phyloP scores from a whole-genome alignment of 2,329 filamentous ascomycete genomes.

The Biscogniauxia sp. region DNA sequence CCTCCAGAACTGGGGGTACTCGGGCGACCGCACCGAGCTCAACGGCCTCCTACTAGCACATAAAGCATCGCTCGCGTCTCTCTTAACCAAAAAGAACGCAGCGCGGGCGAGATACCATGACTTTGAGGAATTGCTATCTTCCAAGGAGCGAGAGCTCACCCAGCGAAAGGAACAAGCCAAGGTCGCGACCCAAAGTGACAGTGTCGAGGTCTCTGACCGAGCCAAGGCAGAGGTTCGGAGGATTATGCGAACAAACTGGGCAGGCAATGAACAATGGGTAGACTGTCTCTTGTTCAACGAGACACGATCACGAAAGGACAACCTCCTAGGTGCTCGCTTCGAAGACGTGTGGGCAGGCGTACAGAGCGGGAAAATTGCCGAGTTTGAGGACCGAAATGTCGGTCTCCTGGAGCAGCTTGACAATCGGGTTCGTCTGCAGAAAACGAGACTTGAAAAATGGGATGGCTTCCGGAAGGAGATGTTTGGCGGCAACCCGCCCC shows the following conservation, averaged over 20 bases:
- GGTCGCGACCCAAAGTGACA: constrained; percentile 20
- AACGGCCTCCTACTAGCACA: constrained; percentile 71
- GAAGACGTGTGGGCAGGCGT: constrained; percentile 69
- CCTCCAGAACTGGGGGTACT: constrained; percentile 58
- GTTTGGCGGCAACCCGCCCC: constrained; percentile 37
- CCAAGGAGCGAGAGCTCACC: constrained; percentile 59
- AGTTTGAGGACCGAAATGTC: constrained; percentile 50
- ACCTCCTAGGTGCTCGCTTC: constrained; percentile 65
- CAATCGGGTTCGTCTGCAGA: constrained; percentile 63
- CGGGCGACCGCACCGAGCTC: constrained; percentile 53
- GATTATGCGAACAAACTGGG: constrained; percentile 70
- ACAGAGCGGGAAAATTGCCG: constrained; percentile 54
- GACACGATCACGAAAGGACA: constrained; percentile 52
- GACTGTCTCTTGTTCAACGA: constrained; percentile 69
- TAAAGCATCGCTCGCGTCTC: constrained; percentile 60
- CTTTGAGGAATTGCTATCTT: constrained; percentile 62
- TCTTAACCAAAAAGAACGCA: constrained; percentile 59
- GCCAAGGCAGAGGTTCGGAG: constrained; percentile 53
- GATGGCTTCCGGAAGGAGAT: constrained; percentile 59
- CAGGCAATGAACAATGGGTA: constrained; percentile 73
- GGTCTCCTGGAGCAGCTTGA: constrained; percentile 72
- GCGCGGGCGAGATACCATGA: constrained; percentile 57
- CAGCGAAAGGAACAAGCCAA: constrained; percentile 50
- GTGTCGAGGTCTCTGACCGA: constrained; percentile 40
- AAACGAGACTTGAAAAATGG: constrained; percentile 70